phyloP scores from a whole-genome alignment of 2,329 filamentous ascomycete genomes.

The Stachybotrys echinatus region DNA sequence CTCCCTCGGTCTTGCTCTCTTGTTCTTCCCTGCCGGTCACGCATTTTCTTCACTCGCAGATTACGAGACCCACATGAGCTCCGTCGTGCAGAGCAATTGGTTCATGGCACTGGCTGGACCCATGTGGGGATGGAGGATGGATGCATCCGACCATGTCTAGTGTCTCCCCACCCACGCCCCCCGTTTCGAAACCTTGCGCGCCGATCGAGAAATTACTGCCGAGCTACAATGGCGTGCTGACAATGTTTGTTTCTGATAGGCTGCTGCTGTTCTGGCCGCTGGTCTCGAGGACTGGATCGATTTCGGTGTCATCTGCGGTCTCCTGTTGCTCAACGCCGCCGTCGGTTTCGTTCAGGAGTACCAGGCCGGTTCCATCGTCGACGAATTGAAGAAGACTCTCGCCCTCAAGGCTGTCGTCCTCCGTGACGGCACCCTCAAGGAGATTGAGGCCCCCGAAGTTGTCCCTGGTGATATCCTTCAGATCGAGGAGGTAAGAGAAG shows the following conservation, averaged over 20 bases:
- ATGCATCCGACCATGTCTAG: conserved; percentile 15
- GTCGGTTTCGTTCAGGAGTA: conserved; percentile 89
- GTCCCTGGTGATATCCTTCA: conserved; percentile 88
- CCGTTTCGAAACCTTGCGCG: conserved; percentile 11
- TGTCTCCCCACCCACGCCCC: conserved; percentile 4
- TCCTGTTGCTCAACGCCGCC: conserved; percentile 76
- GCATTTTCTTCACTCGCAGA: conserved; percentile 21
- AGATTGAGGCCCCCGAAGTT: conserved; percentile 77
- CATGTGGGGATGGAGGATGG: conserved; percentile 15
- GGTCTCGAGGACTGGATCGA: conserved; percentile 88
- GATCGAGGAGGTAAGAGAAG: conserved; percentile 58
- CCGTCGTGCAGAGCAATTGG: conserved; percentile 18
- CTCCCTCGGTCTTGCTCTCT: too few species aligned
- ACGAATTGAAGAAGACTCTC: conserved; percentile 85
- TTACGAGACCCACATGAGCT: conserved; percentile 28
- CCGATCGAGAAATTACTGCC: conserved; percentile 3
- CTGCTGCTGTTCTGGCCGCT: conserved; percentile 73
- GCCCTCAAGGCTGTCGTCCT: conserved; percentile 84
- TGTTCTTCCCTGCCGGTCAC: conserved; percentile 14
- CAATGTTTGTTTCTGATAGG: conserved; percentile 29
- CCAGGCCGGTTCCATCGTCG: conserved; percentile 85
- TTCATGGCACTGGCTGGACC: conserved; percentile 13
- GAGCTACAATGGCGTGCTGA: neutral
- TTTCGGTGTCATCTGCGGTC: conserved; percentile 83
- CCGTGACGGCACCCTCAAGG: conserved; percentile 69